Evolutionary conservation across 169 alveolate species (phyloP), one percentile per base, ranked within the genome.

Genomic region (Babesia bovis): DNA sequence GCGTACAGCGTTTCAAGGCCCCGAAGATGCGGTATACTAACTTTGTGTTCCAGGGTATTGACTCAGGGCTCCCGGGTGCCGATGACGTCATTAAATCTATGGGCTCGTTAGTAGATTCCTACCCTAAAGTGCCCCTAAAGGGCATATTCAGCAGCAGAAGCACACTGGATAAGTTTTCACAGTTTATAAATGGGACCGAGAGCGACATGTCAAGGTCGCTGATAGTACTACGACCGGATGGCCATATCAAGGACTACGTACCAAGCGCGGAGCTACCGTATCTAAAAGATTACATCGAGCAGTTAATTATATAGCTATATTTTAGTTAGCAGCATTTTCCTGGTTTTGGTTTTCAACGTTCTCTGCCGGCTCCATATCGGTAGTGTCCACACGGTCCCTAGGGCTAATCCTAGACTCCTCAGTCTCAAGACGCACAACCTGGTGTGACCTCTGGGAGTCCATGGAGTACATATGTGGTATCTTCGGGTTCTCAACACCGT

Each of bases 401-500:
- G 68, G 42, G 42, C 72, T 56, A 6, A 41, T 40, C 40, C 49
- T 52, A 0, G 73, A 5, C 50, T 63, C 53, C 33, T 69, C 67
- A 17, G 84, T 73, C 42, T 42, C 52, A 13, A 73, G 56, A 10
- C 84, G 13, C 15, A 56, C 47, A n/a, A 53, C 73, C 32, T 73
- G 52, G 33, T 45, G 17, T 0, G 66, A 41, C 6, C 56, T 13
- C 30, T 19, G 42, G 33, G 77, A 61, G 32, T 30, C 84, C 73
- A 68, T 28, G 10, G 73, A 52, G 61, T 66, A 67, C 52, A 76
- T 65, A 33, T 77, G 81, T 28, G 86, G 91, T 41, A 76, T 56
- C 55, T 81, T 78, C 45, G 57, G 58, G 33, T 76, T 66, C 35
- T 25, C 42, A 1, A 76, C 85, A 25, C 95, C 94, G 33, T 84